Conservation (phyloP, 495 filamentous ascomycete species). For the Neohortaea acidophila region DNA sequence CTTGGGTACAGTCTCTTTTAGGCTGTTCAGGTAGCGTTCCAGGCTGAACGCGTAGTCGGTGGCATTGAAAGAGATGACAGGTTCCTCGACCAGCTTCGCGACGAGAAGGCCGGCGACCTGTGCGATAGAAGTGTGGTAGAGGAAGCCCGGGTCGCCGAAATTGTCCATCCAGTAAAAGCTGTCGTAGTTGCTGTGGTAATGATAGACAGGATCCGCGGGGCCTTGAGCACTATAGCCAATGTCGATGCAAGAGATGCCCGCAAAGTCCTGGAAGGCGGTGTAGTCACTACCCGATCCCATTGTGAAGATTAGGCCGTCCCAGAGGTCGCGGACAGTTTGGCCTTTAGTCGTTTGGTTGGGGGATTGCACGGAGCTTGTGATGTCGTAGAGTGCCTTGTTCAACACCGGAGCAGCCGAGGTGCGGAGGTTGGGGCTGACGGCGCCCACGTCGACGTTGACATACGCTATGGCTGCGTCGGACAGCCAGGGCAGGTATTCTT, state of each 20-base stretch:
- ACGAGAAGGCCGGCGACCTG: conserved; percentile 38
- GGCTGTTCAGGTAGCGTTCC: conserved; percentile 35
- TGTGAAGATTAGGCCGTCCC: conserved; percentile 44
- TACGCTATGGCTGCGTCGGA: conserved; percentile 39
- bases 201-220: conserved; percentile 41
- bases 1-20: conserved; percentile 26
- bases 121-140: conserved; percentile 45
- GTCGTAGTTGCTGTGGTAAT: conserved; percentile 70
- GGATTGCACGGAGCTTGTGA: conserved; percentile 53
- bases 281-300: conserved; percentile 62
- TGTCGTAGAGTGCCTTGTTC: conserved; percentile 57
- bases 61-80: conserved; percentile 28
- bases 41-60: conserved; percentile 28
- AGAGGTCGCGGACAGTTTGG: conserved; percentile 52
- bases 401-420: conserved; percentile 60
- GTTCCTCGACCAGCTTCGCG: conserved; percentile 28
- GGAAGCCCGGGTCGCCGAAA: conserved; percentile 47
- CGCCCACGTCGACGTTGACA: conserved; percentile 54
- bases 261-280: conserved; percentile 60
- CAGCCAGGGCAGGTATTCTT: conserved; percentile 79
- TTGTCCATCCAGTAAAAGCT: conserved; percentile 61
- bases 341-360: conserved; percentile 53
- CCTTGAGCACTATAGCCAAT: conserved; percentile 39
- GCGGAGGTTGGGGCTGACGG: conserved; percentile 38
- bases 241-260: conserved; percentile 50